phyloP scores from a whole-genome alignment of 495 filamentous ascomycete species.

The Aspergillus hancockii region DNA sequence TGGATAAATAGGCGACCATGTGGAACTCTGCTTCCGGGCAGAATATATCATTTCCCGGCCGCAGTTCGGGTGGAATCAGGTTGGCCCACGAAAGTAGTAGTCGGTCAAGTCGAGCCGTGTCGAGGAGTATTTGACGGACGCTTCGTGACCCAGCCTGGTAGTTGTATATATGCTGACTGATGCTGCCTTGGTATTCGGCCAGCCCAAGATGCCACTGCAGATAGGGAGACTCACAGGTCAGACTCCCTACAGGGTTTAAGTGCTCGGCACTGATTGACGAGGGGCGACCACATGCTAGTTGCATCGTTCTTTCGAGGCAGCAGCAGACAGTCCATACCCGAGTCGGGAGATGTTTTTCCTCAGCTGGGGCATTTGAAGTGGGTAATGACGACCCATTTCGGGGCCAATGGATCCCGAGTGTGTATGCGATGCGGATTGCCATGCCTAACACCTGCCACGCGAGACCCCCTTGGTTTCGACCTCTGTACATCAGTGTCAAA shows the following conservation, averaged over 20 bases:
- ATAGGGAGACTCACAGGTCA: conserved; percentile 1
- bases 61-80: conserved; percentile 9
- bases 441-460: conserved; percentile 20
- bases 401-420: conserved; percentile 13
- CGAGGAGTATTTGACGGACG: conserved; percentile 16
- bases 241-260: background rate
- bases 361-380: background rate
- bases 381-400: background rate
- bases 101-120: conserved; percentile 12
- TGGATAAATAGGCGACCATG: conserved; percentile 13
- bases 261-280: conserved; percentile 1
- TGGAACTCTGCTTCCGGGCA: conserved; percentile 9
- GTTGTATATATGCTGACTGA: conserved; percentile 19
- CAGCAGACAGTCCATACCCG: conserved; percentile 17
- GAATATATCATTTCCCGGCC: conserved; percentile 17
- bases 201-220: conserved; percentile 16
- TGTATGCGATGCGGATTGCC: conserved; percentile 17
- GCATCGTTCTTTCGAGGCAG: conserved; percentile 17
- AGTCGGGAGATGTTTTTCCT: background rate
- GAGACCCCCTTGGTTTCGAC: conserved; percentile 17
- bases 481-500: conserved; percentile 13
- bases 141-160: background rate
- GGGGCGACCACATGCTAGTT: conserved; percentile 16
- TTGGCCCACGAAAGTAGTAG: conserved; percentile 13
- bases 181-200: conserved; percentile 15